Percentiles rank a stretch among this genome's conserved stretches.
Conservation (phyloP, 768 basidiomycete genomes). For the Collybia sp. region DNA sequence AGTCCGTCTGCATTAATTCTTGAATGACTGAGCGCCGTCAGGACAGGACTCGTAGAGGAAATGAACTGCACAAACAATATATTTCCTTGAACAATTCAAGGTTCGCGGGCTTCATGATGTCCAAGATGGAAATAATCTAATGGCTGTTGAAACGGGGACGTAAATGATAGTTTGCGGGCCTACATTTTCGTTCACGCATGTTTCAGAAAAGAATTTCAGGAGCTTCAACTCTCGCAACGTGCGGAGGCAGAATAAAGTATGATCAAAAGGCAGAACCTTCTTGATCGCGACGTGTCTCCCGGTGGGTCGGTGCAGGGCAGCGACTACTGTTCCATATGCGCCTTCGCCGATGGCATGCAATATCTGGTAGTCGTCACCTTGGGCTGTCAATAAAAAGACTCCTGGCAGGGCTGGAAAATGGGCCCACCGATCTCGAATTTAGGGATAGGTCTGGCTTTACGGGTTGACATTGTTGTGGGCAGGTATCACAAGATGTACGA, state of each 20-base stretch:
- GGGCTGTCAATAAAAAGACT: neutral
- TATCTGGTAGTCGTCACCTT: constrained; percentile 71
- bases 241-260: constrained; percentile 89
- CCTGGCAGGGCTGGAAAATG: neutral
- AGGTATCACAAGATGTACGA: too few relatives aligned
- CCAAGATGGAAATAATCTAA: constrained; percentile 89
- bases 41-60: neutral
- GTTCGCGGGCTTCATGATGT: constrained; percentile 79
- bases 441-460: constrained; percentile 64
- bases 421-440: constrained; percentile 66
- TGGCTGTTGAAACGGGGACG: constrained; percentile 2
- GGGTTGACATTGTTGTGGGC: constrained; percentile 58
- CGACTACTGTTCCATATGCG: constrained; percentile 87
- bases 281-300: constrained; percentile 91
- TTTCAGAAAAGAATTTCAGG: constrained; percentile 77
- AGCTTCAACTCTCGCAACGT: constrained; percentile 94
- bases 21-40: constrained; percentile 54
- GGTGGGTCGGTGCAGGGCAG: constrained; percentile 80
- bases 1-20: constrained; percentile 87
- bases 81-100: constrained; percentile 82
- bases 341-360: constrained; percentile 78
- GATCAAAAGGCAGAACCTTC: constrained; percentile 93
- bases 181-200: constrained; percentile 80
- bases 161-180: constrained; percentile 10
- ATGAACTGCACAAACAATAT: constrained; percentile 48